These are phyloP conservation scores for Clitocybe nebularis DNA, from an alignment of 1,284 basidiomycete species.

Conservation along the genomic window DNA sequence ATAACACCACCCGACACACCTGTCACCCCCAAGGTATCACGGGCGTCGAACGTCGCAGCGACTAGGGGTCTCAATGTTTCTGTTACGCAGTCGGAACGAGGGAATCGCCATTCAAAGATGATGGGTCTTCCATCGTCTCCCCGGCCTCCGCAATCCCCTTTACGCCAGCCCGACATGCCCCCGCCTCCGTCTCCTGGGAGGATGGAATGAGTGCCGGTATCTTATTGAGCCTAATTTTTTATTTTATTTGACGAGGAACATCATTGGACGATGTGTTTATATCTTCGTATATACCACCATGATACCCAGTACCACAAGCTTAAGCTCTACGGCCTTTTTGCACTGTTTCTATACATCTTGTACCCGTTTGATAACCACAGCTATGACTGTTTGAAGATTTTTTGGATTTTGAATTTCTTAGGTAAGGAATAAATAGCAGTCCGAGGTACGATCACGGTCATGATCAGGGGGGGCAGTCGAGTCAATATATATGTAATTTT, in stretches of 20 bases:
- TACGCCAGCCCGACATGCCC: constrained; percentile 24
- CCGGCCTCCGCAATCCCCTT: constrained; percentile 42
- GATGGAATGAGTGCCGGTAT: constrained; percentile 7
- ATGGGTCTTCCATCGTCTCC: constrained; percentile 64
- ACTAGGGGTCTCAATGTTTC: constrained; percentile 65
- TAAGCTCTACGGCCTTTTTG: constrained; percentile 23
- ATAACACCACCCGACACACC: constrained; percentile 36
- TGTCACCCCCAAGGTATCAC: constrained; percentile 34
- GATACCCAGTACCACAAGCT: constrained; percentile 19
- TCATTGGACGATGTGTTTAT: constrained; percentile 10
- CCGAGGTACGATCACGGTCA: constrained; percentile 6
- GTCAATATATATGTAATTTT: no score
- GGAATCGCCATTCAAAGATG: constrained; percentile 57
- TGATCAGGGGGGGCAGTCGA: no score
- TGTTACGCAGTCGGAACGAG: constrained; percentile 43
- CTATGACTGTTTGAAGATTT: constrained; percentile 7
- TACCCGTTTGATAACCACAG: constrained; percentile 14
- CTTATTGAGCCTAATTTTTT: constrained; percentile 8
- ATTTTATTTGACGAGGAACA: constrained; percentile 12
- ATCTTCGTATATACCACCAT: constrained; percentile 17
- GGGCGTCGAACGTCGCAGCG: constrained; percentile 61
- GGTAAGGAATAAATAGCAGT: neutral
- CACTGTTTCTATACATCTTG: constrained; percentile 26
- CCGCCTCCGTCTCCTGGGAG: constrained; percentile 11
- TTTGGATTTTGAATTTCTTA: neutral